Percentiles rank a stretch among this genome's conserved stretches.
Conservation (phyloP, 805 yeast species). For the Sugiyamaella chiloensis region DNA sequence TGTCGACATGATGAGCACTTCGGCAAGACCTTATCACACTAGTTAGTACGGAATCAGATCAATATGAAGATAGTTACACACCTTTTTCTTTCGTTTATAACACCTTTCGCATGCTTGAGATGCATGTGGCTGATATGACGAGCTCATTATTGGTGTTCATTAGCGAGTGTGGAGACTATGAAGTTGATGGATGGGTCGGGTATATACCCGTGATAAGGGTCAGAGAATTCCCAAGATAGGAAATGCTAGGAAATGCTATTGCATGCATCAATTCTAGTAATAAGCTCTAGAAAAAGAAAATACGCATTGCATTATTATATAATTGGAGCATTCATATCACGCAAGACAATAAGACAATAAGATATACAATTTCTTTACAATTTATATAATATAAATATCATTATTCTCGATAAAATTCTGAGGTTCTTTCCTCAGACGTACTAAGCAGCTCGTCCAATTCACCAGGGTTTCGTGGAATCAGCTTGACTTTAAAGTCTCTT, state of each 20-base stretch:
- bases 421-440: constrained; percentile 21
- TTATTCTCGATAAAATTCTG: constrained; percentile 14
- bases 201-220: too few relatives aligned
- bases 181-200: too few relatives aligned
- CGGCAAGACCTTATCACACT: constrained; percentile 24
- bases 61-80: constrained; percentile 2
- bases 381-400: background rate
- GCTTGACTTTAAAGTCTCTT: constrained; percentile 26
- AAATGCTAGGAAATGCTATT: background rate
- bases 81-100: constrained; percentile 23
- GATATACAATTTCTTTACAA: background rate
- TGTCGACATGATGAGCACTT: constrained; percentile 15
- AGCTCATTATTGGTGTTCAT: too few relatives aligned
- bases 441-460: constrained; percentile 17
- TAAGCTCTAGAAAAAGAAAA: too few relatives aligned
- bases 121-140: too few relatives aligned
- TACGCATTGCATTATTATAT: too few relatives aligned
- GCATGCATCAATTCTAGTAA: background rate
- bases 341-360: too few relatives aligned
- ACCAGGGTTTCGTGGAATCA: constrained; percentile 25
- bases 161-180: too few relatives aligned
- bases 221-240: background rate
- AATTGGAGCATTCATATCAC: background rate
- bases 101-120: constrained; percentile 25
- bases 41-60: constrained; percentile 1